phyloP scores from a whole-genome alignment of 2,329 filamentous ascomycete genomes.

The Diaporthe longicolla region DNA sequence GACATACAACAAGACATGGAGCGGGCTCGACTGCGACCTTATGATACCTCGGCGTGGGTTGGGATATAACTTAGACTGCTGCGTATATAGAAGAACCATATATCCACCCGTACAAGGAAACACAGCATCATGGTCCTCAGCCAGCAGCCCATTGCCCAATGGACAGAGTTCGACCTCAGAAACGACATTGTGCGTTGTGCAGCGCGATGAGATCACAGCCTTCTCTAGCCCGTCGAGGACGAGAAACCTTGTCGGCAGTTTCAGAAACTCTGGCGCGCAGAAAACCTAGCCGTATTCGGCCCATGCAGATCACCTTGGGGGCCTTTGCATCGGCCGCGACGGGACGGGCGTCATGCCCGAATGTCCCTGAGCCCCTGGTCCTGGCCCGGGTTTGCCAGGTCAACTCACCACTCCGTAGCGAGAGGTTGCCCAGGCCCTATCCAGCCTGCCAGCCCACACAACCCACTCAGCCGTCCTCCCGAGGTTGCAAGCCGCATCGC shows the following conservation, averaged over 20 bases:
- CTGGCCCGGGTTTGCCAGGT: neutral
- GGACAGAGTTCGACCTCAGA: constrained; percentile 3
- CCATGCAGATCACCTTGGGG: constrained; percentile 11
- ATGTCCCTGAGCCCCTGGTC: constrained; percentile 16
- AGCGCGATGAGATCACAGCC: constrained; percentile 19
- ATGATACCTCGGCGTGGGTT: constrained; percentile 6
- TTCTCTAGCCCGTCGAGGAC: constrained; percentile 2
- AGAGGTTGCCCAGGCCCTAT: no score
- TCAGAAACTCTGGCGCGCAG: constrained; percentile 19
- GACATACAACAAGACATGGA: neutral
- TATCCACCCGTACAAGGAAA: no score
- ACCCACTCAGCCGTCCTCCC: constrained; percentile 16
- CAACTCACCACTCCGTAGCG: neutral
- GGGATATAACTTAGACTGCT: neutral
- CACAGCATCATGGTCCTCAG: neutral
- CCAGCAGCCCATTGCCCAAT: neutral
- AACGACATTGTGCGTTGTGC: constrained; percentile 6
- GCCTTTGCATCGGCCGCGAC: constrained; percentile 8
- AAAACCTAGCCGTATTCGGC: constrained; percentile 2
- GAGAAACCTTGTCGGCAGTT: constrained; percentile 28
- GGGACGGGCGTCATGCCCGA: constrained; percentile 28
- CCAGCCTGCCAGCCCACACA: neutral
- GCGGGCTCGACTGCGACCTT: constrained; percentile 4
- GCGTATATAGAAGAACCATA: neutral
- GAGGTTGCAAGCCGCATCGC: constrained; percentile 18